These are phyloP conservation scores for Climacium dendroides DNA, from an alignment of 225 moss, liverwort and hornwort species.

Conservation along the genomic window DNA sequence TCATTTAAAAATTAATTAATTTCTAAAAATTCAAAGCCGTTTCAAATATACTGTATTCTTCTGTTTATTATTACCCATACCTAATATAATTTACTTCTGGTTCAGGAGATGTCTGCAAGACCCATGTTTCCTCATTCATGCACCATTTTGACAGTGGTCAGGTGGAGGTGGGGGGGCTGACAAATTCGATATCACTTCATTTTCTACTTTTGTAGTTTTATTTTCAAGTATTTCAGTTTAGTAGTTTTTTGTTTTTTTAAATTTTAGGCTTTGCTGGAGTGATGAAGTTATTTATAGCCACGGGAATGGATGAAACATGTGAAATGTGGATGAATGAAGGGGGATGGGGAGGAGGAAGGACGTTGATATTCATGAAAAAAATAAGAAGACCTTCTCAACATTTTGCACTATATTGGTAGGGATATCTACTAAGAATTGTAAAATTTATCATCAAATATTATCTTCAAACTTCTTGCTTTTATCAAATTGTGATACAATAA, in stretches of 20 bases:
- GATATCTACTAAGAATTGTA: no score
- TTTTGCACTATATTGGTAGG: no score
- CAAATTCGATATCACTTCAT: neutral
- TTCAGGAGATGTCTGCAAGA: neutral
- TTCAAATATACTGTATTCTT: neutral
- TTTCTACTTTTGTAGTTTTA: neutral
- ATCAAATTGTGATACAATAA: no score
- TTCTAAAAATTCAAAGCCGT: accelerated
- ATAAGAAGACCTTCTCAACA: no score
- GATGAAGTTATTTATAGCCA: neutral
- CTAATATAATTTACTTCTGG: neutral
- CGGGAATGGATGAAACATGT: neutral
- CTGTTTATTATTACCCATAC: no score
- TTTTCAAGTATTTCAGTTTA: neutral
- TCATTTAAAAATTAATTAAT: no score
- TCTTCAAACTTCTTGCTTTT: no score
- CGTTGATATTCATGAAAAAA: no score
- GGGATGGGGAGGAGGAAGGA: no score
- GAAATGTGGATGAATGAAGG: neutral
- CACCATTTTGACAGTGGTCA: neutral
- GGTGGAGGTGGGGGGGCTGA: neutral
- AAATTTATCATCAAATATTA: no score
- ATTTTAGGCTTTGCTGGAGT: neutral
- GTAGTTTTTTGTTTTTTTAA: no score
- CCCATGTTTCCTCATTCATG: neutral